Evolutionary conservation across 1,284 basidiomycete genomes (phyloP), one percentile per base, ranked within the genome.

Genomic region (Cryptococcus jaspeensis): DNA sequence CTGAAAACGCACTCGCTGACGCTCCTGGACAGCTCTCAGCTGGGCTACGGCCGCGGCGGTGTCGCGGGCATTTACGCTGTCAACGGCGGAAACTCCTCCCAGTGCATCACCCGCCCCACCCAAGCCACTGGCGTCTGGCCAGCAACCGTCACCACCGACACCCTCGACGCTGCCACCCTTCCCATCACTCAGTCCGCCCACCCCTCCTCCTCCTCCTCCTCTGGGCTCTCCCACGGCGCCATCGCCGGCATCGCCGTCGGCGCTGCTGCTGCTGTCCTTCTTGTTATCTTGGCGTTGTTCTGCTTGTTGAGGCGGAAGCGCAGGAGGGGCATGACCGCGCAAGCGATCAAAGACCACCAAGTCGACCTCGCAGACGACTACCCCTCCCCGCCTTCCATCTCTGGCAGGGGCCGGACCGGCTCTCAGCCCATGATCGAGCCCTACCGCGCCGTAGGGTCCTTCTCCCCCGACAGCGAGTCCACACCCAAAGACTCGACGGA

Each of bases 161-260:
- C 64, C 0, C 49, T 71, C 6, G 48, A 55, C 16, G 42, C 62
- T 3, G 56, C 63, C 18, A 66, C 67, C 1, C 45, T 65, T 13
- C 53, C 68, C 7, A 48, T 56, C 23, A 59, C 63, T 6, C 32
- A 53, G 16, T 60, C 60, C 1, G 51, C 55, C 9, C 15, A n/a
- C n/a, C 22, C 25, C 6, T 36, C 57, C 5, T 37, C 42, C n/a
- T 18, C 25, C 7, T 39, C 37, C 6, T 32, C 28, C 28, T 51
- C 40, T 16, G 52, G 54, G 0, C 43, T 64, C 2, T 54, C 59
- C 8, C 60, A 60, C 15, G 66, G 68, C 12, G 65, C 55, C 3
- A 67, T 72, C 6, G 70, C 68, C 2, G 70, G 68, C 2, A 55
- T 70, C 12, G 67, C 63, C 12, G 57, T 69, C 22, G 69, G 65